Evolutionary conservation across 768 basidiomycete genomes (phyloP).

Genomic region (Leccinum subtestaceum): DNA sequence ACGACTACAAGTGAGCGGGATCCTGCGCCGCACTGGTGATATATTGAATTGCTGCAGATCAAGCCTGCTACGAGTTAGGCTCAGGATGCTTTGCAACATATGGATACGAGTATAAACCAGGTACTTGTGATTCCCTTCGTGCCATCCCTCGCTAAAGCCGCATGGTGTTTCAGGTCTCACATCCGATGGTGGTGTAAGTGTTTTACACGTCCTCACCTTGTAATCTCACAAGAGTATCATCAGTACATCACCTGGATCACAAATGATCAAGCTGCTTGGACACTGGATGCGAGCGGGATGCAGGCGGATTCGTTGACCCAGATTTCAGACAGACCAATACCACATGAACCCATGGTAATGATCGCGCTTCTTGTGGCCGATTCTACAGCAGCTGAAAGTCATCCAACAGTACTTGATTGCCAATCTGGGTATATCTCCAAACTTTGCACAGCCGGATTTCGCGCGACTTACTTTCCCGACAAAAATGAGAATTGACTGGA

Average conservation of each 20-base stretch:
- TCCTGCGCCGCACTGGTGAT: not conserved
- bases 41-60: slow-evolving; percentile 42
- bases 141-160: not conserved
- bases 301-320: slow-evolving; percentile 52
- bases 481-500: slow-evolving; percentile 77
- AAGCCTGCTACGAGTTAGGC: slow-evolving; percentile 58
- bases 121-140: slow-evolving; percentile 29
- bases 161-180: slow-evolving; percentile 19
- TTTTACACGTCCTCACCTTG: not conserved
- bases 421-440: slow-evolving; percentile 82
- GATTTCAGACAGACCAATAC: slow-evolving; percentile 66
- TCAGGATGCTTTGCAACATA: slow-evolving; percentile 63
- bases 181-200: slow-evolving; percentile 48
- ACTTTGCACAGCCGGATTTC: slow-evolving; percentile 76
- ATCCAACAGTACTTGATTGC: slow-evolving; percentile 68
- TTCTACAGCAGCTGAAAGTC: not conserved
- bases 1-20: slow-evolving; percentile 51
- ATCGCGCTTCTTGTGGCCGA: not conserved
- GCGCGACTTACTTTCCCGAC: slow-evolving; percentile 69
- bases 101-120: slow-evolving; percentile 80
- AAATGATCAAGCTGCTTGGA: slow-evolving; percentile 64
- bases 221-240: slow-evolving; percentile 8
- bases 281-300: slow-evolving; percentile 60
- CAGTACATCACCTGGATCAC: slow-evolving; percentile 83
- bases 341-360: slow-evolving; percentile 80